Evolutionary conservation across 495 filamentous ascomycete species (phyloP).

Genomic region (Aspergillus cristatus): DNA sequence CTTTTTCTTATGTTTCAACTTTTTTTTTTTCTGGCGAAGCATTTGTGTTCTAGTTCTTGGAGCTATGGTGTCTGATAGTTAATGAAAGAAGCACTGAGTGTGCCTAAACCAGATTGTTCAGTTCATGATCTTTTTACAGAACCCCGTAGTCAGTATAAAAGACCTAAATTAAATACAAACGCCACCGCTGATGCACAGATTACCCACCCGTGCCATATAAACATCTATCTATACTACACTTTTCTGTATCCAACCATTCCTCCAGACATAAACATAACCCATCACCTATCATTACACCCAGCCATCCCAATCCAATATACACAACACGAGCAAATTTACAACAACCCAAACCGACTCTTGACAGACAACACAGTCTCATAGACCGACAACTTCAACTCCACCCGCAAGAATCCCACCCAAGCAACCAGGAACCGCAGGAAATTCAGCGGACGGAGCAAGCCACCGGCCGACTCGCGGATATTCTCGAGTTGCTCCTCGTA

Average conservation of each 20-base stretch:
- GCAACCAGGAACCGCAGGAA: conserved; percentile 46
- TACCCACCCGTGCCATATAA: conserved; percentile 12
- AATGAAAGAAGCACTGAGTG: conserved; percentile 17
- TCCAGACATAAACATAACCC: no score
- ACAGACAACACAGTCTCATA: conserved; percentile 48
- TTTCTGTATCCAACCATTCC: no score
- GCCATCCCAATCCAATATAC: no score
- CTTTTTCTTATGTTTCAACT: conserved; percentile 10
- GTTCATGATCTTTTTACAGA: neutral
- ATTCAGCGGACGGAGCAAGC: conserved; percentile 46
- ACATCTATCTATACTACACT: conserved; percentile 9
- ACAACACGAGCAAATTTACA: neutral
- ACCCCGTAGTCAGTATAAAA: neutral
- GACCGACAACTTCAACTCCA: conserved; percentile 52
- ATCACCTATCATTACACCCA: no score
- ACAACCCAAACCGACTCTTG: conserved; percentile 31
- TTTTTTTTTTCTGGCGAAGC: conserved; percentile 18
- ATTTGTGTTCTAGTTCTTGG: conserved; percentile 25
- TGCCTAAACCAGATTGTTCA: conserved; percentile 13
- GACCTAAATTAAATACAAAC: conserved; percentile 11
- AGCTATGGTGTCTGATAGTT: conserved; percentile 18
- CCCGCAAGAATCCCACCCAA: conserved; percentile 49
- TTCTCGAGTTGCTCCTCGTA: conserved; percentile 78
- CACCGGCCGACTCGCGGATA: conserved; percentile 50
- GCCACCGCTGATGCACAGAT: conserved; percentile 29